Evolutionary conservation across 768 basidiomycete species (phyloP), one percentile per base, ranked within the genome.

Genomic region (Lactifluus hygrophoroides): DNA sequence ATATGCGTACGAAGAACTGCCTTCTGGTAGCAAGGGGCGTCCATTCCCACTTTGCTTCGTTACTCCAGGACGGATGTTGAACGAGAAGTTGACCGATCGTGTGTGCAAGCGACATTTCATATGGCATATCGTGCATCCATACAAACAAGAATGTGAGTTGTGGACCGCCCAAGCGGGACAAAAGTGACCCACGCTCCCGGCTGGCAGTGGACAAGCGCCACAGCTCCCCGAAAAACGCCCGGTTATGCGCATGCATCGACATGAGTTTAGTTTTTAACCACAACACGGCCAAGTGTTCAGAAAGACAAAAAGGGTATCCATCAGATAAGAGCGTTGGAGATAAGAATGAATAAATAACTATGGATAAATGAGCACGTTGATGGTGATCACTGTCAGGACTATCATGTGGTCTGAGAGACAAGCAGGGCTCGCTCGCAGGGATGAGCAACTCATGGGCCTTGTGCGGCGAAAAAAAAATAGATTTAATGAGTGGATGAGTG

Each of bases 1-100:
- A 59, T 45, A 42, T 48, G 58, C 47, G 35, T 27, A 40, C 32
- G 46, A 48, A 59, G 58, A 54, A 54, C 58, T 50, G 49, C 53
- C 45, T 58, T 40, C 23, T 57, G 32, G 32, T 28, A 43, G 42
- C 40, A 32, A 28, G n/a, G 32, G 32, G 48, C 21, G 40, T n/a
- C 3, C 21, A 44, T 42, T 54, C 46, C 13, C 32, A 48, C 16
- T n/a, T 40, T 7, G 40, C 58, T 54, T 58, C 51, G 32, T 19
- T 23, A 8, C 38, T 30, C 38, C 52, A 35, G 38, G 28, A 38
- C 42, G 55, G 54, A 54, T 56, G 54, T 43, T n/a, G 54, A 23
- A 56, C 38, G 30, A 56, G 44, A 56, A 51, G 49, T 19, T 38
- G 30, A 44, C 32, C 43, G 58, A 56, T 51, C 52, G 54, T 32